Evolutionary conservation across 306 rosid genomes (phyloP), one percentile per base, ranked within the genome.

Genomic region (Chamaecrista fasciculata): DNA sequence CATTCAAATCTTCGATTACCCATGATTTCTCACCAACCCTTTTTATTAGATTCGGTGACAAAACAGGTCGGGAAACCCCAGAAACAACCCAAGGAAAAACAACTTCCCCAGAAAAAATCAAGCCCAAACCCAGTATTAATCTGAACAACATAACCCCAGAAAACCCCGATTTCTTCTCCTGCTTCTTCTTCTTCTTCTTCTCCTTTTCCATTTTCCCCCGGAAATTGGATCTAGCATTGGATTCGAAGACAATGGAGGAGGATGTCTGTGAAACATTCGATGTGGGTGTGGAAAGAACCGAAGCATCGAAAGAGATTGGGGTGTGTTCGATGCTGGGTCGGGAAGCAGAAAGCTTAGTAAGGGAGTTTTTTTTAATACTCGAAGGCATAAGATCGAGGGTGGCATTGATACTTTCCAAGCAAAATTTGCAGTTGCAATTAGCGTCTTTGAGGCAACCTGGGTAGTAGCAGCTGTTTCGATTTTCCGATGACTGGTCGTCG

Each of bases 361-460:
- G 80, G 16, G 95, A 46, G 79, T 77, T 87, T 63, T 84, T 92
- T 57, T 83, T 84, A n/a, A 76, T 47, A 73, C 86, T 86, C 11
- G 58, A 4, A 50, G 97, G 90, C 71, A 88, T 84, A 66, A 91
- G 96, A 11, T 94, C 99, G n/a, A 81, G 89, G 19, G 96, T 91
- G 69, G 99, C 97, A 33, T 74, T 80, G 87, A 92, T 82, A 72
- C 97, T 94, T 7, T 79, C 97, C 77, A 89, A 78, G 80, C 96
- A 94, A 49, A 86, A 80, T 34, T 83, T 75, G 29, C 99, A 94
- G 37, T 62, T 64, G 72, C 99, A 94, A 65, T 91, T 88, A 0
- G 91, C 92, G 31, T 91, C 84, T 78, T 91, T 94, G 50, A 79
- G 84, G 88, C 97, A 94, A 29, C 85, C 87, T 0, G 96, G 96